Evolutionary conservation across 129 eudicot species (phyloP).

Genomic region (Logfia minima): DNA sequence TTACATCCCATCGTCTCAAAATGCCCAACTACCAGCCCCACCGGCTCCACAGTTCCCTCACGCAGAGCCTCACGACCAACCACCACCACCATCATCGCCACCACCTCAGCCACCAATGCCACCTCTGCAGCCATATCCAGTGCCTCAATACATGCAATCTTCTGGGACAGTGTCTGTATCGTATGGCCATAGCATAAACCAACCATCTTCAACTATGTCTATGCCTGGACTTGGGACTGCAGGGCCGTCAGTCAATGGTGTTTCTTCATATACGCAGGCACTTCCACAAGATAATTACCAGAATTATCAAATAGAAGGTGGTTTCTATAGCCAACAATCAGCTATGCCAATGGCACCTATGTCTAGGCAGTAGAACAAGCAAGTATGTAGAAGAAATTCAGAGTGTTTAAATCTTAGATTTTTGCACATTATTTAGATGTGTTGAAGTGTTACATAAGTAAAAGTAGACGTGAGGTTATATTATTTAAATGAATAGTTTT

Average conservation of each 20-base stretch:
- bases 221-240: constrained; percentile 41
- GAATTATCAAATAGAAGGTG: constrained; percentile 66
- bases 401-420: constrained; percentile 1
- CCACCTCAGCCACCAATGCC: constrained; percentile 72
- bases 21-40: constrained; percentile 43
- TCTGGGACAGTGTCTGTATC: constrained; percentile 41
- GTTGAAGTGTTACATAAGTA: constrained; percentile 22
- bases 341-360: constrained; percentile 74
- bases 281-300: constrained; percentile 51
- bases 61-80: constrained; percentile 39
- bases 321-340: constrained; percentile 62
- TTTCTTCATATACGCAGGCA: constrained; percentile 44
- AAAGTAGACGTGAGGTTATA: constrained; percentile 19
- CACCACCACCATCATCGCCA: constrained; percentile 76
- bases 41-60: constrained; percentile 42
- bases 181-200: constrained; percentile 50
- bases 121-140: constrained; percentile 66
- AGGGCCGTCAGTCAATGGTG: constrained; percentile 44
- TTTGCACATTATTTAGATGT: constrained; percentile 44
- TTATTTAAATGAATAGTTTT: constrained; percentile 27
- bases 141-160: constrained; percentile 52
- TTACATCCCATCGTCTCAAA: constrained; percentile 39
- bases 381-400: constrained; percentile 23
- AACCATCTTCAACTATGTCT: constrained; percentile 44
- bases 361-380: constrained; percentile 47